Evolutionary conservation across 306 rosid species (phyloP).

Genomic region (Argentina anserina): DNA sequence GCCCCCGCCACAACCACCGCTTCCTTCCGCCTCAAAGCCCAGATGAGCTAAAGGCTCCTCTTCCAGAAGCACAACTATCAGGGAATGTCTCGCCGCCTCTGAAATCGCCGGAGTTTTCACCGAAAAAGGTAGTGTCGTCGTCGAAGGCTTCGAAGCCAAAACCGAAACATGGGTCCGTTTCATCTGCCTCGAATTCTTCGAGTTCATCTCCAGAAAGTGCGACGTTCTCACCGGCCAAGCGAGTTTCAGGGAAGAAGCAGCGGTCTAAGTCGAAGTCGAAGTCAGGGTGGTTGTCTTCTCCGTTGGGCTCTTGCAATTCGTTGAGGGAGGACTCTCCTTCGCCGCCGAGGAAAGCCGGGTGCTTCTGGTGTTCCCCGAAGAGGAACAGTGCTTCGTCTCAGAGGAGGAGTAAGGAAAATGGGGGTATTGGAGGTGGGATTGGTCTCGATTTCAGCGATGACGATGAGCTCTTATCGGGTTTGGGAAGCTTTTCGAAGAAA

Average conservation of each 20-base stretch:
- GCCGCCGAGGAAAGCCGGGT: conserved; percentile 56
- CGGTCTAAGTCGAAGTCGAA: conserved; percentile 7
- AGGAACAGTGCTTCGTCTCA: conserved; percentile 51
- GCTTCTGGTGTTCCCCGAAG: conserved; percentile 83
- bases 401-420: conserved; percentile 48
- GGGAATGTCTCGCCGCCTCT: too few relatives aligned
- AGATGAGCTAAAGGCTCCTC: conserved; percentile 19
- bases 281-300: conserved; percentile 28
- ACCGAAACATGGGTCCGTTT: conserved; percentile 28
- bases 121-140: not conserved
- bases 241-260: not conserved
- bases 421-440: not conserved
- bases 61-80: conserved; percentile 9
- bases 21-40: conserved; percentile 12
- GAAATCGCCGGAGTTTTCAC: conserved; percentile 14
- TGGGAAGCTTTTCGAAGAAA: conserved; percentile 59
- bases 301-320: conserved; percentile 24
- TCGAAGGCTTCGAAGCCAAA: conserved; percentile 17
- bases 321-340: conserved; percentile 41
- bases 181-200: conserved; percentile 40
- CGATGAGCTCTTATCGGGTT: conserved; percentile 50
- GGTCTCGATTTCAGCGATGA: conserved; percentile 36
- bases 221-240: conserved; percentile 32
- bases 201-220: conserved; percentile 39
- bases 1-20: not conserved